Evolutionary conservation across 2,329 filamentous ascomycete genomes (phyloP).

Genomic region (Emmonsia crescens): DNA sequence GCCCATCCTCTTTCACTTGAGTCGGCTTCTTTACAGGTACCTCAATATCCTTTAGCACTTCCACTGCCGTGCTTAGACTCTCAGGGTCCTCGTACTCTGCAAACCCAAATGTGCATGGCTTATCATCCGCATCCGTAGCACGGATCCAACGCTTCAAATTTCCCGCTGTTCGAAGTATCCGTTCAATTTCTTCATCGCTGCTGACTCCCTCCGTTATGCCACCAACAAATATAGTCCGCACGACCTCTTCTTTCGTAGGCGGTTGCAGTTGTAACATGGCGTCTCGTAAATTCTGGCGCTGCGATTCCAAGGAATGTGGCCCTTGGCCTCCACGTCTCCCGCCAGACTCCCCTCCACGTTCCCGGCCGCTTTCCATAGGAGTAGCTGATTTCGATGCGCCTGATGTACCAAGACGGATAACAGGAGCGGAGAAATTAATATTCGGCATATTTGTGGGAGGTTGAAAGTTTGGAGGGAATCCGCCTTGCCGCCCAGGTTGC

Average conservation of each 20-base stretch:
- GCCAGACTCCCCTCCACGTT: conserved; percentile 33
- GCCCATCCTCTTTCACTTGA: conserved; percentile 30
- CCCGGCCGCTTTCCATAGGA: conserved; percentile 31
- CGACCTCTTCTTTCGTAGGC: conserved; percentile 79
- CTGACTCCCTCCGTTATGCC: conserved; percentile 70
- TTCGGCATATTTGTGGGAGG: conserved; percentile 85
- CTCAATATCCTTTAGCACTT: conserved; percentile 70
- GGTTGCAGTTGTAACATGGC: conserved; percentile 62
- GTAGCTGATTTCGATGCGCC: conserved; percentile 50
- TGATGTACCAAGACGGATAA: conserved; percentile 82
- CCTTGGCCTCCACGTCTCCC: conserved; percentile 49
- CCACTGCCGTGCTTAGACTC: conserved; percentile 72
- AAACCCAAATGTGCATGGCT: conserved; percentile 82
- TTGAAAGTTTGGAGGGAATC: conserved; percentile 74
- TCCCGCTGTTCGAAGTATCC: conserved; percentile 65
- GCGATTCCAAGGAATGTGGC: conserved; percentile 51
- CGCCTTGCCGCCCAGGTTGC: conserved; percentile 68
- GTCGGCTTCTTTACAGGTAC: conserved; percentile 68
- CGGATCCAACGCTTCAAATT: conserved; percentile 77
- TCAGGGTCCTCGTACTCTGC: conserved; percentile 90
- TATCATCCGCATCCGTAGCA: conserved; percentile 64
- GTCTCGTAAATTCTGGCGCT: conserved; percentile 56
- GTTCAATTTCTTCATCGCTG: conserved; percentile 68
- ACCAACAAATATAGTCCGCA: conserved; percentile 81
- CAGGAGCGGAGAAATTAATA: conserved; percentile 95